Percentiles rank a stretch among this genome's conserved stretches.
Evolutionary conservation across 2,329 filamentous ascomycete genomes (phyloP).

Genomic region (Nannizziopsis barbatae): DNA sequence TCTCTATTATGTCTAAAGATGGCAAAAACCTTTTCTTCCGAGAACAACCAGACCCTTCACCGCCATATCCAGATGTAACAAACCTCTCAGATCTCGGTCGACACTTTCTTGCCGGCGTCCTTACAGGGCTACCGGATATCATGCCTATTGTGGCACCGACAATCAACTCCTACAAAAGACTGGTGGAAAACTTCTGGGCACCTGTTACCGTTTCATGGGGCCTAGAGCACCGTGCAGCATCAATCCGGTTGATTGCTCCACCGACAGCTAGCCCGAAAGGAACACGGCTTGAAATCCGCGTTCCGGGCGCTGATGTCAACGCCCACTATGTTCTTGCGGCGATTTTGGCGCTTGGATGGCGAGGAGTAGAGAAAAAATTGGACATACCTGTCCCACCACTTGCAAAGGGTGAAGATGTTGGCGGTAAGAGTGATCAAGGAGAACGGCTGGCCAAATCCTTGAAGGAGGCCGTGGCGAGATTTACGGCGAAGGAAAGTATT

Average conservation of each 20-base stretch:
- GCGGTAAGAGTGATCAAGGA: conserved; percentile 58
- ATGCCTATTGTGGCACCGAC: conserved; percentile 94
- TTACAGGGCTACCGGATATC: conserved; percentile 80
- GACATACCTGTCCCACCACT: conserved; percentile 72
- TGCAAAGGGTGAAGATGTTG: conserved; percentile 72
- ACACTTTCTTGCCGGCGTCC: conserved; percentile 82
- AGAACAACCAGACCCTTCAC: conserved; percentile 56
- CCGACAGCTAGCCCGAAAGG: conserved; percentile 74
- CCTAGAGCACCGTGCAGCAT: conserved; percentile 84
- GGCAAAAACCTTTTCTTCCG: conserved; percentile 77
- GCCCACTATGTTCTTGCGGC: conserved; percentile 77
- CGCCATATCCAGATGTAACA: conserved; percentile 63
- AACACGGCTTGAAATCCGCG: conserved; percentile 84
- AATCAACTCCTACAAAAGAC: conserved; percentile 93
- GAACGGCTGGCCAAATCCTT: conserved; percentile 71
- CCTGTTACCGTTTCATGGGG: conserved; percentile 97
- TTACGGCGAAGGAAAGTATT: conserved; percentile 66
- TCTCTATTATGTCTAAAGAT: conserved; percentile 70
- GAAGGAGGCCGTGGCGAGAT: conserved; percentile 69
- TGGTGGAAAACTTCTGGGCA: conserved; percentile 99
- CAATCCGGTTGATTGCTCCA: conserved; percentile 77
- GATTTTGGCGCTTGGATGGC: conserved; percentile 77
- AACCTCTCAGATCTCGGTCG: conserved; percentile 78
- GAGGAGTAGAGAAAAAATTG: conserved; percentile 85
- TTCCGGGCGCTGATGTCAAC: conserved; percentile 89